Conservation (phyloP, 495 filamentous ascomycete genomes). For the Hamigera avellanea region DNA sequence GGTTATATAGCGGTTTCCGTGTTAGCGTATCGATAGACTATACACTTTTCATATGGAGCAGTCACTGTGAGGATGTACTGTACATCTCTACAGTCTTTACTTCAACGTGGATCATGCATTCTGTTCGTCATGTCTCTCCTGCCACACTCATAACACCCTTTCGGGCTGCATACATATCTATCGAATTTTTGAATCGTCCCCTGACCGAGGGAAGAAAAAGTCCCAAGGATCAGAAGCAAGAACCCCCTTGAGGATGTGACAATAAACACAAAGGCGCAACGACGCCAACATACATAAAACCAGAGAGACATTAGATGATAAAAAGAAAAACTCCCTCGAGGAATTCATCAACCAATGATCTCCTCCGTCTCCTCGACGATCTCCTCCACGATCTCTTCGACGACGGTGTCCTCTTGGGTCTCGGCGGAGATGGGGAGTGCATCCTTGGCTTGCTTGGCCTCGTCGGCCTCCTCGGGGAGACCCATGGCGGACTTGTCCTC, state of each 20-base stretch:
- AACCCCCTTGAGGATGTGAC: no score
- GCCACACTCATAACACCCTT: neutral
- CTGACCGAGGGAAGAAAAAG: neutral
- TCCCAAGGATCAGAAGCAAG: no score
- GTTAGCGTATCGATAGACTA: no score
- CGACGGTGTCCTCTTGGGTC: constrained; percentile 56
- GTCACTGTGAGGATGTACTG: no score
- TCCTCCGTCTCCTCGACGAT: constrained; percentile 92
- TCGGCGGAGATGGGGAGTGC: constrained; percentile 27
- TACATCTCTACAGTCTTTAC: no score
- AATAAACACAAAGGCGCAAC: no score
- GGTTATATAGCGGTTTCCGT: no score
- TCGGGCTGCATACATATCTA: neutral
- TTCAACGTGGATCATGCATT: no score
- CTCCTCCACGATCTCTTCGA: constrained; percentile 88
- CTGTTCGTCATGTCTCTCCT: neutral
- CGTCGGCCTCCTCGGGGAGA: constrained; percentile 50
- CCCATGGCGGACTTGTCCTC: constrained; percentile 61
- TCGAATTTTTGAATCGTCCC: neutral
- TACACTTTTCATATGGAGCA: no score
- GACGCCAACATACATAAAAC: neutral
- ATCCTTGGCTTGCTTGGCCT: constrained; percentile 41
- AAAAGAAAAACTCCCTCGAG: constrained; percentile 32
- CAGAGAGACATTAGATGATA: constrained; percentile 1
- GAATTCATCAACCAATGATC: constrained; percentile 39